A percentile compares a stretch with the other conserved stretches of the same genome.
Evolutionary conservation across 441 rosid genomes (phyloP).

Genomic region (Cnidoscolus chayamansa): DNA sequence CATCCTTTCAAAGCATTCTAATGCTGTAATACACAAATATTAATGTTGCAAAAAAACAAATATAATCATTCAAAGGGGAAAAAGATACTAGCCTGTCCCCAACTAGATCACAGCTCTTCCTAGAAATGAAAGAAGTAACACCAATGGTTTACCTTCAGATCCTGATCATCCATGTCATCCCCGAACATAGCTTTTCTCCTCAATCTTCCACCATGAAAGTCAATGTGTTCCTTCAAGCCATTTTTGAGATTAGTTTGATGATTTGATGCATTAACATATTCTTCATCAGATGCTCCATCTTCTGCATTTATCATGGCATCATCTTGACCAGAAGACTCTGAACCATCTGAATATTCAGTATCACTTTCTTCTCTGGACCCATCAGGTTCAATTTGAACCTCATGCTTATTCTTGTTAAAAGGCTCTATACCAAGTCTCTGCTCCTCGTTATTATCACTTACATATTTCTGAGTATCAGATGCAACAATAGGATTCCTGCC

Average conservation of each 20-base stretch:
- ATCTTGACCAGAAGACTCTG: slow-evolving; percentile 43
- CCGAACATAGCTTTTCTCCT: slow-evolving; percentile 77
- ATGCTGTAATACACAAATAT: not conserved
- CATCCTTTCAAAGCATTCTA: not conserved
- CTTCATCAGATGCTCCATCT: slow-evolving; percentile 31
- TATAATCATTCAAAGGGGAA: not conserved
- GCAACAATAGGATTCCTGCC: slow-evolving; percentile 38
- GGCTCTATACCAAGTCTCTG: slow-evolving; percentile 38
- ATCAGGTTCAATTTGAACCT: slow-evolving; percentile 36
- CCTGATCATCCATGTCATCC: slow-evolving; percentile 36
- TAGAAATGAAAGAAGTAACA: slow-evolving; percentile 10
- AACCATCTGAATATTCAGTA: slow-evolving; percentile 37
- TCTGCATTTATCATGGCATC: slow-evolving; percentile 22
- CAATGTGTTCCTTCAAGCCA: slow-evolving; percentile 43
- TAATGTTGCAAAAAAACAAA: not conserved
- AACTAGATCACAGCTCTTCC: not conserved
- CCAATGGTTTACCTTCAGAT: slow-evolving; percentile 36
- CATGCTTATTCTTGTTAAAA: slow-evolving; percentile 29
- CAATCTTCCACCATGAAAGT: slow-evolving; percentile 63
- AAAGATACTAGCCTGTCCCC: too few species aligned
- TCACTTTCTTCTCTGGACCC: slow-evolving; percentile 30
- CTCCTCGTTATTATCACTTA: slow-evolving; percentile 32
- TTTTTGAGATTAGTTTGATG: slow-evolving; percentile 21
- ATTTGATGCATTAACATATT: slow-evolving; percentile 25
- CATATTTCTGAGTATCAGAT: slow-evolving; percentile 34